Percentiles rank a stretch among this genome's conserved stretches.
These are phyloP conservation scores for Phyllosticta ampelicida DNA, from an alignment of 2,329 filamentous ascomycete genomes.

Conservation along the genomic window DNA sequence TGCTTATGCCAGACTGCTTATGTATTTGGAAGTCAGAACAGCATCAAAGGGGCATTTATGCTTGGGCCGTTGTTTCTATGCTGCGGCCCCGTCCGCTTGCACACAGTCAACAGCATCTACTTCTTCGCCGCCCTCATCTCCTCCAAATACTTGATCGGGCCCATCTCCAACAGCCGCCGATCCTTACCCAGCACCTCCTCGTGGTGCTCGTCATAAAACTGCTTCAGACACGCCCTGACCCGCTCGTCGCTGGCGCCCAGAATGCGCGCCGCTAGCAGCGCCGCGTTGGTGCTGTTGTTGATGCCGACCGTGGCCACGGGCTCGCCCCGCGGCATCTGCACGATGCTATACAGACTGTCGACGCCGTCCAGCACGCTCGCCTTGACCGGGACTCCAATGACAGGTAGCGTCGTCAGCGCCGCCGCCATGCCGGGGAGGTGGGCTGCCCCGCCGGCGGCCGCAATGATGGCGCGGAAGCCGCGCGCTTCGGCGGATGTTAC, in stretches of 20 bases:
- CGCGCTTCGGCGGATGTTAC: conserved; percentile 28
- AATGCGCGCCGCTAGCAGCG: conserved; percentile 36
- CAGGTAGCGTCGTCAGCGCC: conserved; percentile 38
- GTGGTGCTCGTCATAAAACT: conserved; percentile 53
- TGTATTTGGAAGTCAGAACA: too few species aligned
- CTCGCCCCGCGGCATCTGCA: conserved; percentile 41
- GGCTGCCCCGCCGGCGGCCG: conserved; percentile 39
- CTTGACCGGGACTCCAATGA: conserved; percentile 42
- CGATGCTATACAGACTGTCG: conserved; percentile 41
- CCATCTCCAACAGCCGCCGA: conserved; percentile 43
- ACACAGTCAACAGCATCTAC: too few species aligned
- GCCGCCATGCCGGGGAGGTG: conserved; percentile 44
- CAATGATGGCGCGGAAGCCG: conserved; percentile 38
- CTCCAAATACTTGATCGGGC: conserved; percentile 45
- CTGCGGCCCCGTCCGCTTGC: too few species aligned
- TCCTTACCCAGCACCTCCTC: conserved; percentile 56
- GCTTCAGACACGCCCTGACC: conserved; percentile 47
- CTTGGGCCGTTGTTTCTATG: too few species aligned
- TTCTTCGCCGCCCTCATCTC: conserved; percentile 18
- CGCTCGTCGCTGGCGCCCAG: conserved; percentile 38
- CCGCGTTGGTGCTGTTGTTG: conserved; percentile 37
- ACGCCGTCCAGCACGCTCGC: conserved; percentile 39
- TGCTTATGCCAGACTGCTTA: too few species aligned
- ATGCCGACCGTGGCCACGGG: conserved; percentile 35
- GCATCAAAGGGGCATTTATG: too few species aligned